Percentiles rank a stretch among this genome's conserved stretches.
Conservation (phyloP, 75 land plant genomes). For the Ceratopteris richardii region DNA sequence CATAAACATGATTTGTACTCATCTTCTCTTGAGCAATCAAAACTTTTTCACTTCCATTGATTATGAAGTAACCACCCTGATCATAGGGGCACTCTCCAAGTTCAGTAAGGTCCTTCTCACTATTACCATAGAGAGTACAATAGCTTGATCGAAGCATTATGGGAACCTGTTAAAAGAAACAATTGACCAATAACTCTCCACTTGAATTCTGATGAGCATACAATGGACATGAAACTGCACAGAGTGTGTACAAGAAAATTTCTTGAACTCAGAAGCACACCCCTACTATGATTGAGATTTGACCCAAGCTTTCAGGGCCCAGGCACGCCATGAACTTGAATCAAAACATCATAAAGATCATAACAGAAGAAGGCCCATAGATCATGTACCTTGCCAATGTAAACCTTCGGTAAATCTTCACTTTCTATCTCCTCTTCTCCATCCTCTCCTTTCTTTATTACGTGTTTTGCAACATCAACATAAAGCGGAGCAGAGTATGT, state of each 20-base stretch:
- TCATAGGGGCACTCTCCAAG: slow-evolving; percentile 99
- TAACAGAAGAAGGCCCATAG: too few relatives aligned
- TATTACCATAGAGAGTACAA: slow-evolving; percentile 78
- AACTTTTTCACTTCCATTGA: slow-evolving; percentile 99
- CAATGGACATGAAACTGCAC: too few relatives aligned
- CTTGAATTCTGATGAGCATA: too few relatives aligned
- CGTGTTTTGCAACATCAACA: slow-evolving; percentile 80
- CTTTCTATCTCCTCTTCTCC: slow-evolving; percentile 86
- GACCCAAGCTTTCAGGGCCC: too few relatives aligned
- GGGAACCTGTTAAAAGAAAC: slow-evolving; percentile 49
- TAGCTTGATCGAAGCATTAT: slow-evolving; percentile 98
- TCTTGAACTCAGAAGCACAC: too few relatives aligned
- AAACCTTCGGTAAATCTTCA: slow-evolving; percentile 88
- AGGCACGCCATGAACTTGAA: too few relatives aligned
- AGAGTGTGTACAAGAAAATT: too few relatives aligned
- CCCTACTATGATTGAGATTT: too few relatives aligned
- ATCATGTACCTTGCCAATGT: slow-evolving; percentile 74
- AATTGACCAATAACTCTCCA: too few relatives aligned
- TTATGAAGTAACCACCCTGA: slow-evolving; percentile 97
- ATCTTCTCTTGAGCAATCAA: slow-evolving; percentile 98
- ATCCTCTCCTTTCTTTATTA: slow-evolving; percentile 84
- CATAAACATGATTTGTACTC: slow-evolving; percentile 99
- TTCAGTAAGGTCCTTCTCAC: slow-evolving; percentile 94
- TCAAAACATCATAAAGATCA: too few relatives aligned
- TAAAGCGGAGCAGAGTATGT: slow-evolving; percentile 95